A percentile compares a stretch with the other conserved stretches of the same genome.
Conservation (phyloP, 768 basidiomycete species). For the Lactarius hatsudake region DNA sequence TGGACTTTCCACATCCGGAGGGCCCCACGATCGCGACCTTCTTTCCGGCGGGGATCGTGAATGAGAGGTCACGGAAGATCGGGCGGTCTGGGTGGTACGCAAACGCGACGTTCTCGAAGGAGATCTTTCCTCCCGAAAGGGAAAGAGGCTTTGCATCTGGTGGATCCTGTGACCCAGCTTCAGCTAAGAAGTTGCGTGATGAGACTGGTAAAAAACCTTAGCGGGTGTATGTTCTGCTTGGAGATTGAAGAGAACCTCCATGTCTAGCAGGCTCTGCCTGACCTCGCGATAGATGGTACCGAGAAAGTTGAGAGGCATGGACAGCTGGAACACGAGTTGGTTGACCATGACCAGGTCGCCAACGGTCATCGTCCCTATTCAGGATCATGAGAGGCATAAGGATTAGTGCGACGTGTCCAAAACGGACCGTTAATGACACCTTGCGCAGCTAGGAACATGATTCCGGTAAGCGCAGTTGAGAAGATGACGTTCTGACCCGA, state of each 20-base stretch:
- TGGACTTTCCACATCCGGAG: slow-evolving; percentile 96
- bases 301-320: slow-evolving; percentile 93
- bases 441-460: slow-evolving; percentile 96
- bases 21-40: slow-evolving; percentile 98
- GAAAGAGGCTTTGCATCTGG: slow-evolving; percentile 63
- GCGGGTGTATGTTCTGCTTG: slow-evolving; percentile 76
- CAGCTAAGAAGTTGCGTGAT: not conserved
- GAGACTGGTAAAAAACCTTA: slow-evolving; percentile 36
- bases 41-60: slow-evolving; percentile 92
- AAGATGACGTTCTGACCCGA: slow-evolving; percentile 98
- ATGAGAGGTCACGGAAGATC: slow-evolving; percentile 85
- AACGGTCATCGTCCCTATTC: slow-evolving; percentile 90
- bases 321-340: slow-evolving; percentile 96
- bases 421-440: slow-evolving; percentile 83
- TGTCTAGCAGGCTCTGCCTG: slow-evolving; percentile 92
- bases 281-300: slow-evolving; percentile 97
- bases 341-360: slow-evolving; percentile 99
- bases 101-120: slow-evolving; percentile 90
- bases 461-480: slow-evolving; percentile 85
- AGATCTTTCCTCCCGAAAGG: slow-evolving; percentile 81
- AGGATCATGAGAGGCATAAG: slow-evolving; percentile 12
- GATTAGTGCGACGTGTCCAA: not conserved
- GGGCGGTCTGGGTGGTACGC: slow-evolving; percentile 89
- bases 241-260: slow-evolving; percentile 93
- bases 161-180: slow-evolving; percentile 52